These are phyloP conservation scores for Venustampulla echinocandica DNA, from an alignment of 495 filamentous ascomycete genomes.

Conservation along the genomic window DNA sequence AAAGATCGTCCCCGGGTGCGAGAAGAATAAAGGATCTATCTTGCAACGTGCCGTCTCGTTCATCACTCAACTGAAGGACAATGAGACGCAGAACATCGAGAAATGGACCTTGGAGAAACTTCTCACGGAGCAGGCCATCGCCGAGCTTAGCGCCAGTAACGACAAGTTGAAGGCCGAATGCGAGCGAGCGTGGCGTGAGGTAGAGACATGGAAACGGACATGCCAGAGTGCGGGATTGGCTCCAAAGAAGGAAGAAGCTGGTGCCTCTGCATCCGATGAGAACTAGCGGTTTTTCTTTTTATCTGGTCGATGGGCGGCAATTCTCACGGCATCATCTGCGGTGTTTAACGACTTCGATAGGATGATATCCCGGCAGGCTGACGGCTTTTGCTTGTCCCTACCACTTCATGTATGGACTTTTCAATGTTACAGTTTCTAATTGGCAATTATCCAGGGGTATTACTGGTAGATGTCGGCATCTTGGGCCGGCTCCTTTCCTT, in stretches of 20 bases:
- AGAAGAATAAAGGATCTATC: conserved; percentile 98
- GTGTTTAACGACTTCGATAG: conserved; percentile 13
- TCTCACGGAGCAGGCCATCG: conserved; percentile 87
- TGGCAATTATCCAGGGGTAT: not conserved
- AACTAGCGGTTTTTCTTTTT: conserved; percentile 18
- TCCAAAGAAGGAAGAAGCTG: conserved; percentile 24
- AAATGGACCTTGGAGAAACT: conserved; percentile 97
- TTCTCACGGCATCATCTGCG: conserved; percentile 12
- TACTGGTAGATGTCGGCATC: not conserved
- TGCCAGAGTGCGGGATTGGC: conserved; percentile 65
- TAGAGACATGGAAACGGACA: conserved; percentile 76
- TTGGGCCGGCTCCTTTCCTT: not conserved
- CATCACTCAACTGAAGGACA: conserved; percentile 89
- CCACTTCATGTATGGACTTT: conserved; percentile 23
- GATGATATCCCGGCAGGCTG: conserved; percentile 24
- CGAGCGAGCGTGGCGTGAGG: conserved; percentile 63
- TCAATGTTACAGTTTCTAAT: not conserved
- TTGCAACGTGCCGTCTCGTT: conserved; percentile 88
- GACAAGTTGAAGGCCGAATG: conserved; percentile 81
- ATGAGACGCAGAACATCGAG: conserved; percentile 85
- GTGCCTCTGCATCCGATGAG: conserved; percentile 8
- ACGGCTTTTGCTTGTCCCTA: conserved; percentile 18
- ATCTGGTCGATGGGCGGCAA: conserved; percentile 15
- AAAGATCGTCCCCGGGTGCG: conserved; percentile 94
- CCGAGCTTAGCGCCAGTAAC: conserved; percentile 77